These are phyloP conservation scores for Neofusicoccum cordaticola DNA, from an alignment of 2,329 filamentous ascomycete genomes.

Conservation along the genomic window DNA sequence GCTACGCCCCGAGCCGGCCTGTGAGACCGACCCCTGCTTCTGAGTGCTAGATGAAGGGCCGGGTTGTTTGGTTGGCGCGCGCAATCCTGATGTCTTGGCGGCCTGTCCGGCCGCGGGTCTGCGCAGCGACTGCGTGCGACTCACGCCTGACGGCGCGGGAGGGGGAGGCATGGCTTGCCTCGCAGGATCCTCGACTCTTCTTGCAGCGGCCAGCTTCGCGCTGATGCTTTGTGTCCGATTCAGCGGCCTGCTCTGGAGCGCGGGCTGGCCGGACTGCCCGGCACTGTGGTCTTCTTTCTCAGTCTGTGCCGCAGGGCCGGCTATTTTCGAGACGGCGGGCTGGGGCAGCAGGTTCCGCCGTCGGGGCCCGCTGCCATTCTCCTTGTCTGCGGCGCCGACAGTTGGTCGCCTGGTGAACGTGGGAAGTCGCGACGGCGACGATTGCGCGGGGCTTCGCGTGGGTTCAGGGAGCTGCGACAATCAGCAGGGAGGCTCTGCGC, in stretches of 20 bases:
- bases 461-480: constrained; percentile 14
- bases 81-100: neutral
- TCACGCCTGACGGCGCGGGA: neutral
- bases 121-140: constrained; percentile 9
- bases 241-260: neutral
- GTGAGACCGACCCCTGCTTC: neutral
- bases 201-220: neutral
- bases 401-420: constrained; percentile 4
- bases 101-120: neutral
- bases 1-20: neutral
- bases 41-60: neutral
- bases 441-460: constrained; percentile 1
- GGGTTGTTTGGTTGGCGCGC: neutral
- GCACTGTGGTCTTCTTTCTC: neutral
- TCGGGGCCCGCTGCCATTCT: neutral
- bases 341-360: neutral
- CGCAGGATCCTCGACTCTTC: neutral
- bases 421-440: constrained; percentile 15
- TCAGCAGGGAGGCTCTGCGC: neutral
- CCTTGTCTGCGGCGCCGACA: neutral
- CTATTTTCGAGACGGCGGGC: neutral
- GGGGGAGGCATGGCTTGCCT: neutral
- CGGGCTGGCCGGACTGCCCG: neutral
- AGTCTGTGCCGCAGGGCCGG: neutral
- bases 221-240: constrained; percentile 11